Evolutionary conservation across 1,284 basidiomycete species (phyloP).

Genomic region (Ceratobasidium sp.): DNA sequence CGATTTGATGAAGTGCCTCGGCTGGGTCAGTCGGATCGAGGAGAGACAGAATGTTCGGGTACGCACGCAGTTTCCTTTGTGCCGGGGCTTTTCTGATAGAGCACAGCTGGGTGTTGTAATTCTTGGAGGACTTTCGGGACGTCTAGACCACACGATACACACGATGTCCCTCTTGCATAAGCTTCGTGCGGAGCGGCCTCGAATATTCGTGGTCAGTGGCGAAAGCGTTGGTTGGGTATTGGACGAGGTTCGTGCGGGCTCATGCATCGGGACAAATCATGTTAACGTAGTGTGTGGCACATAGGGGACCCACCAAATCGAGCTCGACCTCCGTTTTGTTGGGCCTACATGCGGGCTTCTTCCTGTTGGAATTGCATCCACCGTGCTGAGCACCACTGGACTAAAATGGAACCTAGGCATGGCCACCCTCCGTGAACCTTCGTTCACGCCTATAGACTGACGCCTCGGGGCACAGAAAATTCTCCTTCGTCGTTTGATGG

Average conservation of each 20-base stretch:
- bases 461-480: constrained; percentile 52
- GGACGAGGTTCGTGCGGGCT: constrained; percentile 62
- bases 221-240: constrained; percentile 91
- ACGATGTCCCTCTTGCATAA: constrained; percentile 87
- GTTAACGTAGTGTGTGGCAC: constrained; percentile 21
- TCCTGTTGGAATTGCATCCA: constrained; percentile 81
- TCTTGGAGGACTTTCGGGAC: constrained; percentile 87
- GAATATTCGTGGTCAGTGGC: constrained; percentile 80
- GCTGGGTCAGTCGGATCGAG: constrained; percentile 62
- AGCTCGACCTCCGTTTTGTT: constrained; percentile 72
- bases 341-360: constrained; percentile 93
- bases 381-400: constrained; percentile 80
- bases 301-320: constrained; percentile 81
- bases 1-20: constrained; percentile 92
- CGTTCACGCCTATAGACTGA: constrained; percentile 41
- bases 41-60: constrained; percentile 52
- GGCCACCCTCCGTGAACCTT: constrained; percentile 47
- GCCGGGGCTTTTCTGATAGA: constrained; percentile 33
- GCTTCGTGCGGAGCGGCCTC: constrained; percentile 66
- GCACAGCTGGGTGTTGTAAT: constrained; percentile 73
- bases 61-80: constrained; percentile 6
- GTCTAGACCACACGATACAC: constrained; percentile 93
- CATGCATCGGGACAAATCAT: not conserved
- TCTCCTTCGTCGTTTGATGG: constrained; percentile 78
- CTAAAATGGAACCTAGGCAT: constrained; percentile 89